These are phyloP conservation scores for Kwoniella newhampshirensis DNA, from an alignment of 768 basidiomycete species.

Conservation along the genomic window DNA sequence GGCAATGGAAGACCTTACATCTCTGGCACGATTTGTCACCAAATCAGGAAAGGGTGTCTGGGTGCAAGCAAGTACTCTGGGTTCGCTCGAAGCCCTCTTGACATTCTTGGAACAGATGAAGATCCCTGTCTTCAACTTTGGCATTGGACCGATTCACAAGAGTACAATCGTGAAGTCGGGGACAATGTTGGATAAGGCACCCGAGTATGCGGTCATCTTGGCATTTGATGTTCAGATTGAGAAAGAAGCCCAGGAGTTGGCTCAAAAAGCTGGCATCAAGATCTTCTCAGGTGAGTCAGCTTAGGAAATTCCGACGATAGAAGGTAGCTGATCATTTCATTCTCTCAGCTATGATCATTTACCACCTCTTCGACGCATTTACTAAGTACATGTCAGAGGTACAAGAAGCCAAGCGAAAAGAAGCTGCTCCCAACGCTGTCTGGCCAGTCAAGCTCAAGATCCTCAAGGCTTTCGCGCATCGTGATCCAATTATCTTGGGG, in stretches of 20 bases:
- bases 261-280: slow-evolving; percentile 89
- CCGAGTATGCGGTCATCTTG: slow-evolving; percentile 89
- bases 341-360: slow-evolving; percentile 97
- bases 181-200: slow-evolving; percentile 93
- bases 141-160: slow-evolving; percentile 95
- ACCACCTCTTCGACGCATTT: slow-evolving; percentile 95
- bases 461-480: slow-evolving; percentile 91
- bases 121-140: slow-evolving; percentile 95
- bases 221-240: slow-evolving; percentile 96
- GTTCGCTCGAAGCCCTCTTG: slow-evolving; percentile 91
- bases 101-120: slow-evolving; percentile 94
- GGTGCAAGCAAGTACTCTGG: slow-evolving; percentile 94
- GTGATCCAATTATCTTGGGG: slow-evolving; percentile 95
- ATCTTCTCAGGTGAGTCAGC: slow-evolving; percentile 78
- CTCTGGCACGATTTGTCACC: slow-evolving; percentile 83
- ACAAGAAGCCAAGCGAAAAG: slow-evolving; percentile 82
- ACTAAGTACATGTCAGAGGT: slow-evolving; percentile 91
- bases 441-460: slow-evolving; percentile 94
- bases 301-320: background rate
- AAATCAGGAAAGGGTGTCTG: slow-evolving; percentile 95
- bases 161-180: slow-evolving; percentile 88
- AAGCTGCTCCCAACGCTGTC: slow-evolving; percentile 90
- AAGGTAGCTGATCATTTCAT: no score
- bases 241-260: slow-evolving; percentile 85
- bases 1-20: slow-evolving; percentile 92